A percentile compares a stretch with the other conserved stretches of the same genome.
Conservation (phyloP, 2,329 filamentous ascomycete genomes). For the Coleophoma crateriformis region DNA sequence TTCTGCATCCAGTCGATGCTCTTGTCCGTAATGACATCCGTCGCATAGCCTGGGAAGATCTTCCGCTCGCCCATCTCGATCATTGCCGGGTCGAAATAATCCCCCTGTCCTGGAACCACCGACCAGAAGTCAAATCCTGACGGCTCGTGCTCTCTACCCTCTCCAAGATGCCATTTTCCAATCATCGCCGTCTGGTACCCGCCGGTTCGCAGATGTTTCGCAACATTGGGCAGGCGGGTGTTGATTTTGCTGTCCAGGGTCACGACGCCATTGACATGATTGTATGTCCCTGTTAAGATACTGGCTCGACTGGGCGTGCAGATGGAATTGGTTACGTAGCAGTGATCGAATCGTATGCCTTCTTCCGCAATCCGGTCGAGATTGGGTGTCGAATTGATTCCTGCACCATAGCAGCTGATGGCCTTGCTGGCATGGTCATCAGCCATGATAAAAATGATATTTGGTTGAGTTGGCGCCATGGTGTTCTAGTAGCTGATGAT, state of each 20-base stretch:
- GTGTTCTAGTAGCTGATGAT: background rate
- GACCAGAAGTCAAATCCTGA: slow-evolving; percentile 47
- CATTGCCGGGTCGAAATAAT: slow-evolving; percentile 45
- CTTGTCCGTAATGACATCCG: slow-evolving; percentile 47
- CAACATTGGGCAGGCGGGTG: slow-evolving; percentile 43
- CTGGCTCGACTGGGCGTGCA: slow-evolving; percentile 46
- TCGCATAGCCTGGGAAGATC: slow-evolving; percentile 37
- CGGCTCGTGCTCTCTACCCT: slow-evolving; percentile 38
- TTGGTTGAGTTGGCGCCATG: slow-evolving; percentile 18
- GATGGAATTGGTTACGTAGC: slow-evolving; percentile 48
- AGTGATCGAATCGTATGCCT: slow-evolving; percentile 46
- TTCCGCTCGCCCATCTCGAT: slow-evolving; percentile 32
- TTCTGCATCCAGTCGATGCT: slow-evolving; percentile 35
- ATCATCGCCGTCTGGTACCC: slow-evolving; percentile 47
- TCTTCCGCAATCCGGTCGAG: slow-evolving; percentile 43
- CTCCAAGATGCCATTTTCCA: slow-evolving; percentile 49
- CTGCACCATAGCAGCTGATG: slow-evolving; percentile 42
- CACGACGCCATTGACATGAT: slow-evolving; percentile 47
- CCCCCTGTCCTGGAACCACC: slow-evolving; percentile 45
- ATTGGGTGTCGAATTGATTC: slow-evolving; percentile 46
- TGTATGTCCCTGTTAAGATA: slow-evolving; percentile 44
- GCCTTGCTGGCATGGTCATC: slow-evolving; percentile 48
- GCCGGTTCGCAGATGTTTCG: slow-evolving; percentile 39
- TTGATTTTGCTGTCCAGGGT: slow-evolving; percentile 44
- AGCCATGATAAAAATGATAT: slow-evolving; percentile 48